A percentile compares a stretch with the other conserved stretches of the same genome.
Conservation (phyloP, 2,329 filamentous ascomycete species). For the Fusarium secorum region DNA sequence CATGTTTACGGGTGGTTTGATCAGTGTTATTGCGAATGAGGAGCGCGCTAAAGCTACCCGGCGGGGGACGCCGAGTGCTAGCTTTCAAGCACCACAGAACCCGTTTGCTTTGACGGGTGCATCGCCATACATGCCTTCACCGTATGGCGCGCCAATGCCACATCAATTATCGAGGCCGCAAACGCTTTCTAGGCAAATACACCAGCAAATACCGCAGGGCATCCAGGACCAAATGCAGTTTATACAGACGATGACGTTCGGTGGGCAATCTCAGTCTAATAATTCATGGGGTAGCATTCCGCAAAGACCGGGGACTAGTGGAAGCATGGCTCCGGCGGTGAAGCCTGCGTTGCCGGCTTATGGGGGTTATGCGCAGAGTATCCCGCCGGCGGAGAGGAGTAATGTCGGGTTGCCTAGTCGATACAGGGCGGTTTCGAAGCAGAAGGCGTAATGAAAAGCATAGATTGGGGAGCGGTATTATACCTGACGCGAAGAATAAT, state of each 20-base stretch:
- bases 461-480: background rate
- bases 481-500: background rate
- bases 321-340: background rate
- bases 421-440: conserved; percentile 17
- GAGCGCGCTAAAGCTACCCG: conserved; percentile 29
- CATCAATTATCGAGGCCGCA: conserved; percentile 4
- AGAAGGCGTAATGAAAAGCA: background rate
- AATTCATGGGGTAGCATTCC: background rate
- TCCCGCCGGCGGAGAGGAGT: conserved; percentile 18
- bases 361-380: conserved; percentile 13
- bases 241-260: background rate
- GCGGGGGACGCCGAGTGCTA: conserved; percentile 3
- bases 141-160: conserved; percentile 1
- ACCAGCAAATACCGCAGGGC: conserved; percentile 6
- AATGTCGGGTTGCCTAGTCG: conserved; percentile 22
- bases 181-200: conserved; percentile 1
- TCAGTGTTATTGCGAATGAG: conserved; percentile 23
- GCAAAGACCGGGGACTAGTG: background rate
- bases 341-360: conserved; percentile 13
- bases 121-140: background rate
- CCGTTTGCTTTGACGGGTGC: background rate
- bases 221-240: conserved; percentile 20
- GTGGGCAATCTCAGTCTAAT: background rate
- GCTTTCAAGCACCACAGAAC: background rate
- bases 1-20: conserved; percentile 20